Evolutionary conservation across 192 early-diverging fungal species (phyloP).

Genomic region (Mortierella claussenii): DNA sequence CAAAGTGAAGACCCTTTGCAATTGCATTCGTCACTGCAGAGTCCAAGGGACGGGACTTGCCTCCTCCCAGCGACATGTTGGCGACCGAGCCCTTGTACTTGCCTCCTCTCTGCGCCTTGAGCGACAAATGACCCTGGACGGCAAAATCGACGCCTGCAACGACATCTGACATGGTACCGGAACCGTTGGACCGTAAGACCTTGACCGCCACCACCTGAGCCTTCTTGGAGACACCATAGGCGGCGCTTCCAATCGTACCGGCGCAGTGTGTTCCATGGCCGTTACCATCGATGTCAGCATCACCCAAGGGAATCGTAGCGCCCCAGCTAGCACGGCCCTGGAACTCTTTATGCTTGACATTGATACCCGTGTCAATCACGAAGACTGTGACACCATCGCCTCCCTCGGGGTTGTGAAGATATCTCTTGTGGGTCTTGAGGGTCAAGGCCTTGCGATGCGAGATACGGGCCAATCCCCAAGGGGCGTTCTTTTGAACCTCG

Average conservation of each 20-base stretch:
- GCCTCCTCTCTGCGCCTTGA: conserved; percentile 58
- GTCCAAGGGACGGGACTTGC: conserved; percentile 81
- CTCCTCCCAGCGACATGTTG: conserved; percentile 95
- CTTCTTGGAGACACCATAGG: conserved; percentile 90
- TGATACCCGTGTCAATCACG: conserved; percentile 96
- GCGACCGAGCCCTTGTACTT: conserved; percentile 86
- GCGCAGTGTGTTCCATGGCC: conserved; percentile 92
- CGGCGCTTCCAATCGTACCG: conserved; percentile 86
- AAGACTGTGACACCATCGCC: conserved; percentile 91
- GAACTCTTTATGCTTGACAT: conserved; percentile 87
- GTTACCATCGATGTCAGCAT: conserved; percentile 71
- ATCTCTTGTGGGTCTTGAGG: conserved; percentile 73
- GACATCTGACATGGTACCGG: conserved; percentile 67
- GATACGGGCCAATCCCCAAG: conserved; percentile 90
- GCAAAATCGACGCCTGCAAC: conserved; percentile 81
- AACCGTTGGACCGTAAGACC: conserved; percentile 91
- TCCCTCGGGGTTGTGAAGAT: conserved; percentile 73
- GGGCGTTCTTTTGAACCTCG: conserved; percentile 75
- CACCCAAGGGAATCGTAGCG: conserved; percentile 75
- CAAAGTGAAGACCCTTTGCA: conserved; percentile 84
- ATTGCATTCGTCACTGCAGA: conserved; percentile 81
- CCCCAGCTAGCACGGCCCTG: conserved; percentile 91
- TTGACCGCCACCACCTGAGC: conserved; percentile 90
- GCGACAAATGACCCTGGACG: conserved; percentile 34
- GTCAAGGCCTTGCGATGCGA: conserved; percentile 77